phyloP scores from a whole-genome alignment of 2,329 filamentous ascomycete species.

The Tolypocladium nubicola region DNA sequence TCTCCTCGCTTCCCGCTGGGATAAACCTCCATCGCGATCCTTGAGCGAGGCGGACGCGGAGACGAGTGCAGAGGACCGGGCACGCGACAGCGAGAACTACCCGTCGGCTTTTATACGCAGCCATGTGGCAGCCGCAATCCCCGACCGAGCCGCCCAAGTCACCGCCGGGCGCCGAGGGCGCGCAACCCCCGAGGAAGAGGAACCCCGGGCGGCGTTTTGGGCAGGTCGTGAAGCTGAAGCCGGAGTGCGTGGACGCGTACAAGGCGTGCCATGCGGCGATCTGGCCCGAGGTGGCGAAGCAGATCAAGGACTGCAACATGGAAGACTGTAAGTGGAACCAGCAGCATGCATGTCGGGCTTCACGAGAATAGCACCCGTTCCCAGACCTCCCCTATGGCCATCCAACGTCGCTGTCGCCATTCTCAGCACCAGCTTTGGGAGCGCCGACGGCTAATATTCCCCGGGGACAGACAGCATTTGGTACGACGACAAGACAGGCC shows the following conservation, averaged over 20 bases:
- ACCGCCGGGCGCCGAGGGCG: not conserved
- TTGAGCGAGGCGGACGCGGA: not conserved
- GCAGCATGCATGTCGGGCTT: not conserved
- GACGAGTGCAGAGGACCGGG: not conserved
- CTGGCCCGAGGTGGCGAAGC: slow-evolving; percentile 67
- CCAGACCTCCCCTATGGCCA: not conserved
- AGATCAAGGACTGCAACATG: slow-evolving; percentile 68
- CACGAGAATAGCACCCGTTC: not conserved
- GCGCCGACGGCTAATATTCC: not conserved
- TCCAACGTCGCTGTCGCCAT: not conserved
- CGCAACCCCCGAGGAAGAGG: slow-evolving; percentile 11
- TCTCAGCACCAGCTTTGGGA: not conserved
- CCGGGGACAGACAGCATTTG: slow-evolving; percentile 56
- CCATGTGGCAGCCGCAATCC: slow-evolving; percentile 14
- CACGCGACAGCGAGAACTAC: not conserved
- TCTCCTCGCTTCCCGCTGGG: not conserved
- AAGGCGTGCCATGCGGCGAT: slow-evolving; percentile 63
- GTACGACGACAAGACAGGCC: slow-evolving; percentile 50
- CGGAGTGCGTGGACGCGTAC: slow-evolving; percentile 55
- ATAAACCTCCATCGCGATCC: not conserved
- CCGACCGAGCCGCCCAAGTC: slow-evolving; percentile 6
- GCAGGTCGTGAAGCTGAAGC: slow-evolving; percentile 64
- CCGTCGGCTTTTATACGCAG: not conserved
- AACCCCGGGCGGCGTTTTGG: slow-evolving; percentile 48
- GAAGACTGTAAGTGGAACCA: slow-evolving; percentile 47